Evolutionary conservation across 352 stramenopile species (phyloP).

Genomic region (Phytophthora nicotianae): DNA sequence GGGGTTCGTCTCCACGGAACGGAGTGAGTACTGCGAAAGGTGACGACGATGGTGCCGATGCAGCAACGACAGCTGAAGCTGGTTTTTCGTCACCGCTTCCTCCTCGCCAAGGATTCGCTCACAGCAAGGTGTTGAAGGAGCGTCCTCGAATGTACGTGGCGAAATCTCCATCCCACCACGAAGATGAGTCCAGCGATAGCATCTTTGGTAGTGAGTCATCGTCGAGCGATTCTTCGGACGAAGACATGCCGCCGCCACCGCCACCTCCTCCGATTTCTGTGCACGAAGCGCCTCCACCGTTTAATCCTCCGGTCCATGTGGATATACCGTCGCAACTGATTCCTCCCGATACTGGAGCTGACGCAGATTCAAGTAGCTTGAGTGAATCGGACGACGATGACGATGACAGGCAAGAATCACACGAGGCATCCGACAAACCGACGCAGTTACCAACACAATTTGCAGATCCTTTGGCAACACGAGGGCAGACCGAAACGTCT

Average conservation of each 20-base stretch:
- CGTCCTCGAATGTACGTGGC: conserved; percentile 84
- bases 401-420: conserved; percentile 15
- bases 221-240: conserved; percentile 47
- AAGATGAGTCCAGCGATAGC: conserved; percentile 88
- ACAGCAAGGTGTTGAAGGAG: conserved; percentile 59
- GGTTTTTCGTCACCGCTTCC: conserved; percentile 34
- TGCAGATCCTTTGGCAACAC: conserved; percentile 14
- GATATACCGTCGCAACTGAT: conserved; percentile 38
- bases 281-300: conserved; percentile 15
- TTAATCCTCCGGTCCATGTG: conserved; percentile 17
- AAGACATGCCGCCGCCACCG: conserved; percentile 58
- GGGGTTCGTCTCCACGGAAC: conserved; percentile 57
- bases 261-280: conserved; percentile 40
- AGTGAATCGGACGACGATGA: conserved; percentile 48
- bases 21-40: conserved; percentile 22
- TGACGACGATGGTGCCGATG: conserved; percentile 32
- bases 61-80: conserved; percentile 13
- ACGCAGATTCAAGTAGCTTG: conserved; percentile 57
- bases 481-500: neutral
- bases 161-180: conserved; percentile 60
- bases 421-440: conserved; percentile 4
- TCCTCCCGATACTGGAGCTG: conserved; percentile 47
- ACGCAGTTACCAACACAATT: conserved; percentile 28
- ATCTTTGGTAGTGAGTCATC: conserved; percentile 85
- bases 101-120: conserved; percentile 26